Percentiles rank a stretch among this genome's conserved stretches.
Conservation (phyloP, 768 basidiomycete genomes). For the Pisolithus microcarpus region DNA sequence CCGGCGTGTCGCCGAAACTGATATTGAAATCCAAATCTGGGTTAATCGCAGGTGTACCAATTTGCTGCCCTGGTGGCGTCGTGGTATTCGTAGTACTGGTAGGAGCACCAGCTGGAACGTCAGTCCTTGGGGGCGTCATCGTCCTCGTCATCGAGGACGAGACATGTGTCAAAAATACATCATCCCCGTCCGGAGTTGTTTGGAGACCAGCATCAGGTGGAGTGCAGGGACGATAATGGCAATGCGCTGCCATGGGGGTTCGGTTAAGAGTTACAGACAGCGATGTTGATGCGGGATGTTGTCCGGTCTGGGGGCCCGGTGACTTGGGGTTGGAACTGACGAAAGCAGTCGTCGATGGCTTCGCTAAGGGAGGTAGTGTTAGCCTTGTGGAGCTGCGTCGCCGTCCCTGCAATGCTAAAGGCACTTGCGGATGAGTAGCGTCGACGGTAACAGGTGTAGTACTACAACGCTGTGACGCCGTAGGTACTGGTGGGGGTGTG, state of each 20-base stretch:
- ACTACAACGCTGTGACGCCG: neutral
- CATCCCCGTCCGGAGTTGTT: neutral
- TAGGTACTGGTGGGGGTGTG: neutral
- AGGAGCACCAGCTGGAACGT: neutral
- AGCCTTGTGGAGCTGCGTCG: constrained; percentile 4
- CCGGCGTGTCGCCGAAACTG: constrained; percentile 5
- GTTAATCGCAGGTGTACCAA: neutral
- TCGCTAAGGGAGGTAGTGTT: neutral
- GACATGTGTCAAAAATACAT: neutral
- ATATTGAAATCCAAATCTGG: constrained; percentile 18
- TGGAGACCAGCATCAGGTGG: constrained; percentile 11
- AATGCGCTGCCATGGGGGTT: neutral
- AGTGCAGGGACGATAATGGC: neutral
- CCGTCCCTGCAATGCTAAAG: neutral
- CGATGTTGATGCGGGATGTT: neutral
- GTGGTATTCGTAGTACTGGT: neutral
- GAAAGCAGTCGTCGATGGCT: constrained; percentile 5
- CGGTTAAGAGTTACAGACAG: neutral
- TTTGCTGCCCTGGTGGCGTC: neutral
- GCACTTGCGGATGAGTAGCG: neutral
- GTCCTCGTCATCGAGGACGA: neutral
- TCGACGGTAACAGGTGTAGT: neutral
- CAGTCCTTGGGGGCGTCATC: neutral
- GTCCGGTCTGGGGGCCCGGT: constrained; percentile 16
- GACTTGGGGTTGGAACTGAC: constrained; percentile 4